Percentiles rank a stretch among this genome's conserved stretches.
These are phyloP conservation scores for Phytopythium oedochilum DNA, from an alignment of 352 stramenopile genomes.

Conservation along the genomic window DNA sequence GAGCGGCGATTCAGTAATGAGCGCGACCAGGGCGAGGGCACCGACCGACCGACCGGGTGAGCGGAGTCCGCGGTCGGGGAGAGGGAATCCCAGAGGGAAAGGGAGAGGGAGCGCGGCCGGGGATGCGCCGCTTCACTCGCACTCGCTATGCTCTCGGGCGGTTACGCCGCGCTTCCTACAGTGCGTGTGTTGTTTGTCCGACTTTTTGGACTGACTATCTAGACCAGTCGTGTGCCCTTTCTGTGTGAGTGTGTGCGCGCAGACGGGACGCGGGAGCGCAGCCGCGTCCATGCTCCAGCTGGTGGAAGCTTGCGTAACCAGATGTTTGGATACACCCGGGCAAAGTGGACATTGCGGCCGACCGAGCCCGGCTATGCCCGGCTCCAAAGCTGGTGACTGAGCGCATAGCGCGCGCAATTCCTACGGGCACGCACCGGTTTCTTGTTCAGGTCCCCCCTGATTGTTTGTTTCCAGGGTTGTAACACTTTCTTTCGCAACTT, in stretches of 20 bases:
- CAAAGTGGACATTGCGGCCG: not conserved
- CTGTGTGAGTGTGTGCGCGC: not conserved
- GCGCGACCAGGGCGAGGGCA: not conserved
- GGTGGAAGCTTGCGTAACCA: constrained; percentile 4
- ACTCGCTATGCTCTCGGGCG: not conserved
- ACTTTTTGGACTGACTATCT: constrained; percentile 6
- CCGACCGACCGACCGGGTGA: too few relatives aligned
- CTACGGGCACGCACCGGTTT: not conserved
- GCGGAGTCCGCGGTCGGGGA: too few relatives aligned
- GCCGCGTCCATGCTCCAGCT: not conserved
- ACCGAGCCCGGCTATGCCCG: not conserved
- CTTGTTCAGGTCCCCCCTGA: constrained; percentile 1
- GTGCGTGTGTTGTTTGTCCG: constrained; percentile 4
- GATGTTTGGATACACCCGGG: constrained; percentile 5
- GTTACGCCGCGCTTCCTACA: not conserved
- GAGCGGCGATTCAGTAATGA: constrained; percentile 6
- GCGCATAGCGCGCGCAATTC: not conserved
- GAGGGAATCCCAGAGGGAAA: not conserved
- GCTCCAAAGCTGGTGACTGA: not conserved
- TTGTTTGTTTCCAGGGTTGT: too few relatives aligned
- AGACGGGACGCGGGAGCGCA: not conserved
- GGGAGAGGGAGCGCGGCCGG: too few relatives aligned
- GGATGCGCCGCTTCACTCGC: not conserved
- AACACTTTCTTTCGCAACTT: not conserved
- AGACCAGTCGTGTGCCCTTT: not conserved